Conservation (phyloP, 371 early-diverging fungal species). For the Lichtheimia ramosa region DNA sequence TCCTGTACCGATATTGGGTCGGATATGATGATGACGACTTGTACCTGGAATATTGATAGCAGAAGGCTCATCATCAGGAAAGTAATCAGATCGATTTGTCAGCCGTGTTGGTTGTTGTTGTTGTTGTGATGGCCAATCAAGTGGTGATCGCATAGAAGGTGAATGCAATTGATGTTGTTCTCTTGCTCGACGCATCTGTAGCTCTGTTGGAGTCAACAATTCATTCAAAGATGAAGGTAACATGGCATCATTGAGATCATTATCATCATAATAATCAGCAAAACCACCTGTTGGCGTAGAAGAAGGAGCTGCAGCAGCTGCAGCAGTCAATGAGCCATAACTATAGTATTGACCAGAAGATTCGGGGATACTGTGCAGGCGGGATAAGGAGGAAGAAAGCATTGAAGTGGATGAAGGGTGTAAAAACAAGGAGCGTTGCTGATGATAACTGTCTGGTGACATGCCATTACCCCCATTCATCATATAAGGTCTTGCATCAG, state of each 20-base stretch:
- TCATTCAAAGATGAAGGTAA: constrained; percentile 56
- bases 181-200: constrained; percentile 36
- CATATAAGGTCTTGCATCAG: constrained; percentile 9
- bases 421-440: constrained; percentile 14
- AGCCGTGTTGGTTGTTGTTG: background rate
- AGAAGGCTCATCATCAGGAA: constrained; percentile 3
- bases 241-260: constrained; percentile 42
- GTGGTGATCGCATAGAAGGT: background rate
- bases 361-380: constrained; percentile 21
- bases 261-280: constrained; percentile 19
- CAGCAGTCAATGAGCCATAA: no score
- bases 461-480: background rate
- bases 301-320: no score
- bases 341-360: constrained; percentile 1
- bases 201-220: constrained; percentile 49
- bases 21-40: background rate
- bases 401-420: constrained; percentile 14
- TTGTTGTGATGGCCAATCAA: background rate
- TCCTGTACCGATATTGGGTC: no score
- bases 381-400: constrained; percentile 16
- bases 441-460: constrained; percentile 7
- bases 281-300: constrained; percentile 14
- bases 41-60: constrained; percentile 26
- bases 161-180: constrained; percentile 22
- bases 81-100: background rate